A percentile compares a stretch with the other conserved stretches of the same genome.
Evolutionary conservation across 2,329 filamentous ascomycete genomes (phyloP).

Genomic region (Aquanectria penicillioides): DNA sequence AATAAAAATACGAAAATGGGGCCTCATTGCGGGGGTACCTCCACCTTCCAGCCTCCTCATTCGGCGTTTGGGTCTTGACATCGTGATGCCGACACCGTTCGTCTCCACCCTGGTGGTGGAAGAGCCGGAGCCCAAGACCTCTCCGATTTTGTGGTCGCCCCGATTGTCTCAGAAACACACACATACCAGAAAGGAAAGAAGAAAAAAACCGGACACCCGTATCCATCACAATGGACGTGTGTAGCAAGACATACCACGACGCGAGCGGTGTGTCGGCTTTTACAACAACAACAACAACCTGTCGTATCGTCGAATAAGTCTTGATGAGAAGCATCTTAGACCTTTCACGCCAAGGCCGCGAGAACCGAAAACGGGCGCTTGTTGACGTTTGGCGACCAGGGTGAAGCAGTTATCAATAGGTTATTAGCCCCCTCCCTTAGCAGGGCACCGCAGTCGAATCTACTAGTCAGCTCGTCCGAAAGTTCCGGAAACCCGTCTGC

Average conservation of each 20-base stretch:
- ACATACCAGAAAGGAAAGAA: no score
- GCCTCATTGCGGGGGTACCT: no score
- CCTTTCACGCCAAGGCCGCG: no score
- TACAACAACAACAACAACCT: neutral
- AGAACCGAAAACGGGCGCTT: neutral
- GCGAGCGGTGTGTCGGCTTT: slow-evolving; percentile 1
- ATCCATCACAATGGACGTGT: no score
- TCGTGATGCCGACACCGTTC: neutral
- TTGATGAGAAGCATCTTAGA: neutral
- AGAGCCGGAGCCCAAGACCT: neutral
- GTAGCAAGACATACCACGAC: slow-evolving; percentile 4
- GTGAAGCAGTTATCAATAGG: slow-evolving; percentile 16
- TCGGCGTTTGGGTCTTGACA: neutral
- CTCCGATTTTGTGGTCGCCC: no score
- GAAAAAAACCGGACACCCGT: no score
- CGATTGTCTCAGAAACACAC: no score
- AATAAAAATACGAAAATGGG: neutral
- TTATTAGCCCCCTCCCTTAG: neutral
- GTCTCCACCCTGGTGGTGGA: neutral
- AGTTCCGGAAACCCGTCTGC: slow-evolving; percentile 9
- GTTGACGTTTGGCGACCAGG: neutral
- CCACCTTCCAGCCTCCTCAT: neutral
- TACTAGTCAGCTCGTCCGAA: slow-evolving; percentile 14
- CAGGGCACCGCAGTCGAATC: neutral
- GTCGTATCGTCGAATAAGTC: neutral